Evolutionary conservation across 2,329 filamentous ascomycete species (phyloP), one percentile per base, ranked within the genome.

Genomic region (Teratosphaeria destructans): DNA sequence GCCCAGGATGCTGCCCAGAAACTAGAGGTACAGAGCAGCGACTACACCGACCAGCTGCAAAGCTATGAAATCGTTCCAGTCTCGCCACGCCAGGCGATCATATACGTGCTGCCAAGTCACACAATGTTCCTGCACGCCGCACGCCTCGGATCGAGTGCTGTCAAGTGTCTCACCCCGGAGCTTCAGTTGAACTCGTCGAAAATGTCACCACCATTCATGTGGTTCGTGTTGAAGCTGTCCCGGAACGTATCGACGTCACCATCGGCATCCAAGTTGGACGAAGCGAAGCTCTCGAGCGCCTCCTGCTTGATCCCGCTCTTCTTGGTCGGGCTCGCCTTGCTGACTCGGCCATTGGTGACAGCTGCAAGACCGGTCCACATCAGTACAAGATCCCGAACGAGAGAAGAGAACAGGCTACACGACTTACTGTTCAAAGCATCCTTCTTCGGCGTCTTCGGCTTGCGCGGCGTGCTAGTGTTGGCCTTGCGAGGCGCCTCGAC

Each of bases 281-380:
- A 53, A 3, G 16, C 23, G 12, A 37, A n/a, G 49, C n/a, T 58
- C 7, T 55, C 60, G 3, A 64, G 26, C 3, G 60, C 54, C 61
- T 70, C 68, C 56, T 64, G 59, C 64, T 70, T 70, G 62, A 70
- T 52, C 12, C 19, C 27, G 47, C 54, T 62, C 58, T 67, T 66
- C 62, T 65, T 67, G 53, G 55, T 49, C 3, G 49, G 65, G 3
- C 64, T 66, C 7, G 56, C 60, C 59, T 70, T 70, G 54, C 58
- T 54, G 55, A 70, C 47, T 3, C 65, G 64, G 23, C 66, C 64
- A 52, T 68, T 67, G 55, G 58, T 57, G 49, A 69, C 66, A 54
- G 59, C 66, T 68, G 43, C 5, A 11, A 35, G 32, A 11, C 11
- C 11, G 26, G 19, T 7, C n/a, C n/a, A 49, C 16, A 23, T 59